Base-by-base conservation (phyloP, 306 rosid genomes). In the Inga laurina region DNA sequence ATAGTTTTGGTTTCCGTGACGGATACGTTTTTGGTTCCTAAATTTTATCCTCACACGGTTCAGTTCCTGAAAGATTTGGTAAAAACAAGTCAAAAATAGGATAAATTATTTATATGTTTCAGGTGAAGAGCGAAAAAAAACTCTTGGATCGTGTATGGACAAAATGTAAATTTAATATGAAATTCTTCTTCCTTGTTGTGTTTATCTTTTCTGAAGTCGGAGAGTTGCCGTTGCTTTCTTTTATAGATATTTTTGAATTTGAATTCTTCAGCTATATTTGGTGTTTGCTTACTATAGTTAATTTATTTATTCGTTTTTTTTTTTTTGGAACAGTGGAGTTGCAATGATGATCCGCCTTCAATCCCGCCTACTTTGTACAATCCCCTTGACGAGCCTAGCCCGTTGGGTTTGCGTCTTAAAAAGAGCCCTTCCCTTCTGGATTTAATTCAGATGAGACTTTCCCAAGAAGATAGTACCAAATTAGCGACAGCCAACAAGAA, bases 381-480 rank as follows among this genome's bases (percentile, higher is more conserved):
- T 52, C 94, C 94, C 5, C 76, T 92, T 18, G 91, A 93, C 79
- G 97, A 93, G 81, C 97, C 94, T n/a, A 93, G 97, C 62, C 97
- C 98, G 0, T 80, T 94, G 21, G 98, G 97, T 12, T 89, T 94
- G 91, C 92, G 92, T 41, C 88, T 94, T 10, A 89, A 84, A 83
- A 94, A 94, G 70, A 94, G 95, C 65, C 98, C 98, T 0, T 92
- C 98, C 4, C 91, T 92, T 62, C 77, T 94, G 89, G 98, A 94
- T 81, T 90, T 92, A 88, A 94, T 94, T 83, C 95, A 92, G 88
- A 91, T 91, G 95, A 94, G 80, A 85, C 95, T 94, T 10, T 87
- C 95, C 0, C 92, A 92, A 72, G 86, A 82, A 65, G 84, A 82
- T 11, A 64, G 74, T 72, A 59, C 72, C 12, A 84, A 79, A 78